Conservation (phyloP, 2,329 filamentous ascomycete species). For the Aureobasidium sp. region DNA sequence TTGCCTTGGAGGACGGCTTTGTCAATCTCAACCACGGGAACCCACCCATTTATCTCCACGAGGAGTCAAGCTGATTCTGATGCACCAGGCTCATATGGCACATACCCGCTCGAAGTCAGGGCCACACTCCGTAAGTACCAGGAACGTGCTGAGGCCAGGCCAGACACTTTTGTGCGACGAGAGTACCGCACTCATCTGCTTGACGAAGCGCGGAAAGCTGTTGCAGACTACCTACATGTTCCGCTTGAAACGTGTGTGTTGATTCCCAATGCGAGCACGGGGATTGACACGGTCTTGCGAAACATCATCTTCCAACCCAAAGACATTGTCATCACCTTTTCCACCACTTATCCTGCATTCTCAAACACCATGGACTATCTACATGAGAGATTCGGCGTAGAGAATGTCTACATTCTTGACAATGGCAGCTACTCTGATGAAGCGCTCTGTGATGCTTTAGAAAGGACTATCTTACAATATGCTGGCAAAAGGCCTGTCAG, state of each 20-base stretch:
- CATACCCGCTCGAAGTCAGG: conserved; percentile 58
- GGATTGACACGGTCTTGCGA: conserved; percentile 71
- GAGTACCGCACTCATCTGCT: conserved; percentile 53
- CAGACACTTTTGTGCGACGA: conserved; percentile 72
- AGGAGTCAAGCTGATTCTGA: no score
- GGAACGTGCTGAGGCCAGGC: conserved; percentile 56
- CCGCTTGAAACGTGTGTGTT: conserved; percentile 64
- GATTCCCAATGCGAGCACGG: conserved; percentile 73
- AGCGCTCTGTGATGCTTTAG: no score
- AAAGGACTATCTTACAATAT: no score
- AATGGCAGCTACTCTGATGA: conserved; percentile 56
- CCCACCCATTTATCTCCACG: no score
- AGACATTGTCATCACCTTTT: conserved; percentile 74
- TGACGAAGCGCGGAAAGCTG: conserved; percentile 55
- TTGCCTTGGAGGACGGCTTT: not conserved
- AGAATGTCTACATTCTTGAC: no score
- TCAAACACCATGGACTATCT: conserved; percentile 67
- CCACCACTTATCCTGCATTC: conserved; percentile 66
- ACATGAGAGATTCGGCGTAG: conserved; percentile 54
- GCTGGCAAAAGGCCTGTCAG: conserved; percentile 44
- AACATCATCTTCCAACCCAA: conserved; percentile 61
- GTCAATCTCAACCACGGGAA: conserved; percentile 11
- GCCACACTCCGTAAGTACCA: conserved; percentile 58
- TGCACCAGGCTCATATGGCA: conserved; percentile 78
- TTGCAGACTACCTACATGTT: conserved; percentile 61